Conservation (phyloP, 768 basidiomycete species). For the Neoboletus subvelutipes region DNA sequence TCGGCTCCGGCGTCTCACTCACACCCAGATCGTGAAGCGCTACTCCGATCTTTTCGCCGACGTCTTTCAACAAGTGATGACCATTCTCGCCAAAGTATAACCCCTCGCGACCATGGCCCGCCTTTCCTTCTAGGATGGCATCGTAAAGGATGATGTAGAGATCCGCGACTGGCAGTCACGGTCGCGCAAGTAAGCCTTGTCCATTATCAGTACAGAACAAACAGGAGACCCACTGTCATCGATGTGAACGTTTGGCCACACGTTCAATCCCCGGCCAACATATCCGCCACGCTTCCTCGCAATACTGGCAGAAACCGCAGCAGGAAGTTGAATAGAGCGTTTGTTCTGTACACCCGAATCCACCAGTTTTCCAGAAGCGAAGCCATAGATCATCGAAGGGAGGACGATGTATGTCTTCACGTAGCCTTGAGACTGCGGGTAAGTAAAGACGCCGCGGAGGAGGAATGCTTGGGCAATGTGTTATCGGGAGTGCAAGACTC, state of each 20-base stretch:
- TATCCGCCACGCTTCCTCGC: constrained; percentile 54
- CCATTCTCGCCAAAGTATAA: constrained; percentile 55
- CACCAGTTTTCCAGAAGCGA: constrained; percentile 48
- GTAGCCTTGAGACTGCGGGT: constrained; percentile 15
- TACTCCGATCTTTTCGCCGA: constrained; percentile 44
- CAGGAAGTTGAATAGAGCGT: constrained; percentile 57
- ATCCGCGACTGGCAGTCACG: constrained; percentile 24
- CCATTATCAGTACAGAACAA: background rate
- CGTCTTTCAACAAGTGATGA: constrained; percentile 45
- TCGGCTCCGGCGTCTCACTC: constrained; percentile 34
- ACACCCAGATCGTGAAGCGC: constrained; percentile 15
- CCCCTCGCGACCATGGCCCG: constrained; percentile 40
- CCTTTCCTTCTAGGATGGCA: constrained; percentile 26
- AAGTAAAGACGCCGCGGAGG: background rate
- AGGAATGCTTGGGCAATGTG: too few species aligned
- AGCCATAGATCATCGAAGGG: constrained; percentile 61
- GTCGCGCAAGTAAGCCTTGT: background rate
- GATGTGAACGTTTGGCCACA: constrained; percentile 62
- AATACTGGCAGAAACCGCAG: constrained; percentile 42
- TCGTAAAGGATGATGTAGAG: constrained; percentile 49
- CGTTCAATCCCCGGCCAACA: constrained; percentile 57
- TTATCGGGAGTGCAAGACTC: background rate
- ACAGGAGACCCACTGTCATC: constrained; percentile 36
- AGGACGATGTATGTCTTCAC: constrained; percentile 42
- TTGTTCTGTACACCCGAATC: constrained; percentile 45